Conservation (phyloP, 2,329 filamentous ascomycete species). For the Epichloe gansuensis region DNA sequence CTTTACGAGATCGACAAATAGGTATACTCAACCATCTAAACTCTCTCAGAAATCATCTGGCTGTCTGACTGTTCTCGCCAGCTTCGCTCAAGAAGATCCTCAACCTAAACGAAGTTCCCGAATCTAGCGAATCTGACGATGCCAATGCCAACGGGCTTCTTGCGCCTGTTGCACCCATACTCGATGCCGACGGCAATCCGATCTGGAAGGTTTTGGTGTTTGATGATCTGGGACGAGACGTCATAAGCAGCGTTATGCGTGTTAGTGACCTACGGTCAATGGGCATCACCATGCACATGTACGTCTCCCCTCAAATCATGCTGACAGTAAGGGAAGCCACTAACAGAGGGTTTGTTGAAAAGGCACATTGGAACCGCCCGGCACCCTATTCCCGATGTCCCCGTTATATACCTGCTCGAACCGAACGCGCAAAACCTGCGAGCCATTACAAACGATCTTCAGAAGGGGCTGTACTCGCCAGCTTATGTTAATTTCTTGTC, state of each 20-base stretch:
- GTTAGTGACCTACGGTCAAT: slow-evolving; percentile 86
- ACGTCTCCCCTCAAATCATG: slow-evolving; percentile 14
- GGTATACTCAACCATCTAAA: slow-evolving; percentile 18
- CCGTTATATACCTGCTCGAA: slow-evolving; percentile 91
- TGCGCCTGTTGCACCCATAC: slow-evolving; percentile 60
- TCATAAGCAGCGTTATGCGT: slow-evolving; percentile 89
- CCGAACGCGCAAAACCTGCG: slow-evolving; percentile 71
- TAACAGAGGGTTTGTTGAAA: background rate
- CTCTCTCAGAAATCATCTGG: background rate
- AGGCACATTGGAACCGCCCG: slow-evolving; percentile 71
- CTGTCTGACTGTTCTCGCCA: slow-evolving; percentile 22
- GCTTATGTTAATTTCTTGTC: slow-evolving; percentile 96
- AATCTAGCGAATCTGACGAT: slow-evolving; percentile 49
- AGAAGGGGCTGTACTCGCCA: slow-evolving; percentile 78
- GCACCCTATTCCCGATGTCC: slow-evolving; percentile 90
- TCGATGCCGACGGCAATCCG: slow-evolving; percentile 78
- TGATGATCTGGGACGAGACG: slow-evolving; percentile 79
- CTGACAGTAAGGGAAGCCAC: background rate
- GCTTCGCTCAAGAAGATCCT: slow-evolving; percentile 91
- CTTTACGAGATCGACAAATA: slow-evolving; percentile 39
- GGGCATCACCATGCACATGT: slow-evolving; percentile 97
- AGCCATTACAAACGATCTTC: slow-evolving; percentile 71
- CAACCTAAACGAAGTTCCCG: slow-evolving; percentile 71
- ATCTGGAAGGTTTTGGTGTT: slow-evolving; percentile 98
- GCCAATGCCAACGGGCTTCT: slow-evolving; percentile 49